Percentiles rank a stretch among this genome's conserved stretches.
phyloP scores from a whole-genome alignment of 2,329 filamentous ascomycete species.

The Alternaria rosae region DNA sequence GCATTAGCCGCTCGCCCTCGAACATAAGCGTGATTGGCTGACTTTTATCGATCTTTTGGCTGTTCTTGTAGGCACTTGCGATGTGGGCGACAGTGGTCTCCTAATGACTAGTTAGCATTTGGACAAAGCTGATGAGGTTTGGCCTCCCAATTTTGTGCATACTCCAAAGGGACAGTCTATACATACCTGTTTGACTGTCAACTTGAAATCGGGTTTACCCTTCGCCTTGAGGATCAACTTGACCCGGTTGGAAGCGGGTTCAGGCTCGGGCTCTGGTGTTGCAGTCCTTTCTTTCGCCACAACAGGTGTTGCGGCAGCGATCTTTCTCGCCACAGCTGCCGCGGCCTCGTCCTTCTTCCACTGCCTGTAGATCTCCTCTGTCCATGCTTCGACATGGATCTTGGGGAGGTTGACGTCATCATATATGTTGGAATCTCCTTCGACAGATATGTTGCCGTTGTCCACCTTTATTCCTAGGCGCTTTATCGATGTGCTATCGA shows the following conservation, averaged over 20 bases:
- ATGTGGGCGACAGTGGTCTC: constrained; percentile 43
- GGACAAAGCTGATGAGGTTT: background rate
- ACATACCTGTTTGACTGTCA: constrained; percentile 58
- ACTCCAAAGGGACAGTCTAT: background rate
- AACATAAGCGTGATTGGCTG: constrained; percentile 47
- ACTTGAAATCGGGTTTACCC: constrained; percentile 58
- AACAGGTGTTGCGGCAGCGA: constrained; percentile 48
- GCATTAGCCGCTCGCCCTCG: constrained; percentile 48
- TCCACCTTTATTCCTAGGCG: constrained; percentile 59
- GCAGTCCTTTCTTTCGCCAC: constrained; percentile 24
- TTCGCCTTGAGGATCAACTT: constrained; percentile 62
- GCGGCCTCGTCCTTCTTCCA: constrained; percentile 53
- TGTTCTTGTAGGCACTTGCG: constrained; percentile 37
- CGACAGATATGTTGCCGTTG: constrained; percentile 48
- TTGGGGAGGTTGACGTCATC: constrained; percentile 59
- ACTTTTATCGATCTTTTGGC: constrained; percentile 27
- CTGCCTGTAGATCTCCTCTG: constrained; percentile 66
- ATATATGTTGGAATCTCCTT: constrained; percentile 58
- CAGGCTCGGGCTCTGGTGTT: constrained; percentile 24
- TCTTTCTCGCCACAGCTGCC: constrained; percentile 38
- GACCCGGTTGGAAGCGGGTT: constrained; percentile 40
- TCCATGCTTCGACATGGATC: constrained; percentile 82
- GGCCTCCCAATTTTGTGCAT: background rate
- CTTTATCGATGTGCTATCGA: constrained; percentile 70
- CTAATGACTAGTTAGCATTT: constrained; percentile 25